Base-by-base conservation (phyloP, 1,139 yeast genomes). In the Arxiozyma slooffiae region DNA sequence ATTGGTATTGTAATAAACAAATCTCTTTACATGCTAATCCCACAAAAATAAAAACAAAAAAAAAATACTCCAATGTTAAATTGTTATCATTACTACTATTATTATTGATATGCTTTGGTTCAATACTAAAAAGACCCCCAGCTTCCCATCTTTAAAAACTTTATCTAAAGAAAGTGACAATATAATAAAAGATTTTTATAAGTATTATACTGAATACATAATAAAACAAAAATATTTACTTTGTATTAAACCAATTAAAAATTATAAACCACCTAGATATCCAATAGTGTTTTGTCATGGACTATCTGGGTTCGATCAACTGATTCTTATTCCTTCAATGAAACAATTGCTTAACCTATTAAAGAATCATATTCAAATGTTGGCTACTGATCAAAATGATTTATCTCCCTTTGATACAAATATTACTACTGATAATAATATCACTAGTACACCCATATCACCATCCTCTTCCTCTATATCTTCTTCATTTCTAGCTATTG, bases 211-310 rank as follows among this genome's bases (percentile, higher is more conserved):
- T 21, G 38, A 40, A 11, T 23, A 18, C 18, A 38, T 37, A 11
- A 20, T 43, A 22, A 38, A 17, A 18, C n/a, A 26, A 14, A 41
- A 40, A 34, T 41, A 20, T 20, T 22, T 36, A 11, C 11, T 34
- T 36, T 23, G 11, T n/a, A 36, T 41, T 17, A 11, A 40, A 24
- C 20, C 50, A 36, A 17, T 36, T 22, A 47, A 62, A 5, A 30
- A 30, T 14, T 70, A 71, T 50, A 58, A 57, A n/a, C 67, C 73
- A 0, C 79, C 80, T 0, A 71, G 71, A 55, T 62, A 75, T 61
- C 95, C 96, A 0, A 76, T 87, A 2, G 85, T 87, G 0, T 67
- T 87, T 37, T 87, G 96, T 58, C 96, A 87, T 69, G 96, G 96
- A 0, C 74, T 87, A 41, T 79, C 87, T 0, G 96, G 96, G 0